These are phyloP conservation scores for Botrytis fabae DNA, from an alignment of 2,329 filamentous ascomycete species.

Conservation along the genomic window DNA sequence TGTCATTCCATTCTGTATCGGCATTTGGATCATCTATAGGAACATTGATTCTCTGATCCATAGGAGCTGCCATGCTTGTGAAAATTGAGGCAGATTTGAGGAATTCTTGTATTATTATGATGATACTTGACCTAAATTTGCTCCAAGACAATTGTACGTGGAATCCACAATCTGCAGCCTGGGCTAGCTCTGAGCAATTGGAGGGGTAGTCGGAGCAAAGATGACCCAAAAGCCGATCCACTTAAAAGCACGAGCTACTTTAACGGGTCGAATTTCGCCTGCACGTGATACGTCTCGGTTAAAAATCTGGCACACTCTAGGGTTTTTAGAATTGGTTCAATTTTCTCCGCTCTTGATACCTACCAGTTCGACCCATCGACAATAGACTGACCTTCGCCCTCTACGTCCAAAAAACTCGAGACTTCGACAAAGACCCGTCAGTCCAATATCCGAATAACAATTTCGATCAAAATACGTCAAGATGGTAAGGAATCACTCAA, in stretches of 20 bases:
- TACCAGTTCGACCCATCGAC: constrained; percentile 36
- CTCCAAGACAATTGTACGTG: constrained; percentile 4
- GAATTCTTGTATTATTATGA: constrained; percentile 1
- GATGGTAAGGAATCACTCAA: constrained; percentile 59
- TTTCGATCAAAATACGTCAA: constrained; percentile 57
- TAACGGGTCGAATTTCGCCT: background rate
- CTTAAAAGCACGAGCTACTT: constrained; percentile 4
- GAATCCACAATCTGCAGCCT: background rate
- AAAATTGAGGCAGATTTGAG: background rate
- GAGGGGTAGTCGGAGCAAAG: constrained; percentile 24
- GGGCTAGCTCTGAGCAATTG: constrained; percentile 2
- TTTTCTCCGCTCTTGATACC: constrained; percentile 26
- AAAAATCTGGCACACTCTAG: constrained; percentile 26
- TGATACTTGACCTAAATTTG: background rate
- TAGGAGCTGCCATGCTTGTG: constrained; percentile 57
- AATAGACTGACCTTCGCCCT: constrained; percentile 42
- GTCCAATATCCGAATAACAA: constrained; percentile 40
- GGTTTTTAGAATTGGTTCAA: constrained; percentile 18
- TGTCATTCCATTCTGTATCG: constrained; percentile 99
- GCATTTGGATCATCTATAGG: constrained; percentile 94
- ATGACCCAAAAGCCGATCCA: constrained; percentile 8
- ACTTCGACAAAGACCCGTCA: constrained; percentile 42
- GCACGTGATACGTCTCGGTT: constrained; percentile 25
- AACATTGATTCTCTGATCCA: constrained; percentile 69
- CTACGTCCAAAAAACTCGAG: constrained; percentile 40